These are phyloP conservation scores for Populus davidiana DNA, from an alignment of 345 rosid species.

Conservation along the genomic window DNA sequence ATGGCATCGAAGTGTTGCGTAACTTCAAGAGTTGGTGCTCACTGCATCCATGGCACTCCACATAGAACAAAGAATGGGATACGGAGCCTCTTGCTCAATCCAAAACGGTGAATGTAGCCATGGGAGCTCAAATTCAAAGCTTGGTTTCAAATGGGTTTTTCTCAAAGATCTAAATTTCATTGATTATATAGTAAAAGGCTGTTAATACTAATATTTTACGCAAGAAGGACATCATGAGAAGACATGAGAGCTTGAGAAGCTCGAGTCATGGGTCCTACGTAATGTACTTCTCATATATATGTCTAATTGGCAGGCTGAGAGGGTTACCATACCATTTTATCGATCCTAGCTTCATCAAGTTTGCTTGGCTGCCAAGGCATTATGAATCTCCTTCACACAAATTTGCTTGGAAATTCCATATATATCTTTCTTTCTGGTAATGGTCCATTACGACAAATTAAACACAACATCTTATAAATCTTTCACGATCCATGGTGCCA, in stretches of 20 bases:
- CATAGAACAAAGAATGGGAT: constrained; percentile 92
- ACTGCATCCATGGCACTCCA: constrained; percentile 66
- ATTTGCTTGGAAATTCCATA: neutral
- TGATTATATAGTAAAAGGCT: neutral
- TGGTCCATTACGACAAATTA: neutral
- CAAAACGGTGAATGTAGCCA: constrained; percentile 37
- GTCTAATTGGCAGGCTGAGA: neutral
- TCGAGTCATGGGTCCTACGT: neutral
- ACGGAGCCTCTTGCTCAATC: constrained; percentile 44
- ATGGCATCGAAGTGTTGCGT: too few species aligned
- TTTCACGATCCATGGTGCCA: neutral
- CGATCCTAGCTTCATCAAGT: neutral
- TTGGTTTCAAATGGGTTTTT: constrained; percentile 30
- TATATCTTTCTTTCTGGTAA: neutral
- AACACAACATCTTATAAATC: neutral
- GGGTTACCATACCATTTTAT: neutral
- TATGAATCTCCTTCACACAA: constrained; percentile 20
- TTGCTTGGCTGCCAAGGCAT: neutral
- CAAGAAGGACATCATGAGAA: neutral
- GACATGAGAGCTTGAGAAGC: neutral
- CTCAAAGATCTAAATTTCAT: constrained; percentile 40
- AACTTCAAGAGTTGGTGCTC: too few species aligned
- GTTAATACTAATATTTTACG: too few species aligned
- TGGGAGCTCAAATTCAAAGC: constrained; percentile 32
- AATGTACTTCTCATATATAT: neutral